phyloP scores from a whole-genome alignment of 305 asterid genomes.

The Salvia sclarea region DNA sequence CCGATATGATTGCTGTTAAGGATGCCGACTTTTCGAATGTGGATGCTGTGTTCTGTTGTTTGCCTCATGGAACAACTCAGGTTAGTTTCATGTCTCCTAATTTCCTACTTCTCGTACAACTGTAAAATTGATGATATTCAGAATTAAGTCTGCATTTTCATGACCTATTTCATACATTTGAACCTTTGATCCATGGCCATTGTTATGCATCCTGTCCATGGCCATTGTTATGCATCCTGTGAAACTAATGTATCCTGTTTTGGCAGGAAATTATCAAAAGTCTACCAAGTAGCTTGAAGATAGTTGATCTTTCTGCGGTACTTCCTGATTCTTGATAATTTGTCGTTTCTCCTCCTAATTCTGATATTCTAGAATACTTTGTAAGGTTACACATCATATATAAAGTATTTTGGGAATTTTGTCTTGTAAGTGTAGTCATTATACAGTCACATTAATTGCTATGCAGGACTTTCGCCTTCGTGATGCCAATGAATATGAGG shows the following conservation, averaged over 20 bases:
- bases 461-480: conserved; percentile 86
- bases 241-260: not conserved
- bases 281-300: conserved; percentile 72
- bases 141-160: not conserved
- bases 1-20: conserved; percentile 20
- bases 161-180: not conserved
- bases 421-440: not conserved
- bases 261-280: conserved; percentile 87
- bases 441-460: conserved; percentile 21
- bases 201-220: not conserved
- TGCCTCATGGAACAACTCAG: conserved; percentile 25
- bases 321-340: conserved; percentile 19
- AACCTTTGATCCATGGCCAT: not conserved
- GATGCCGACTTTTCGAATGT: conserved; percentile 19
- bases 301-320: conserved; percentile 99
- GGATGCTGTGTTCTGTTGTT: conserved; percentile 23
- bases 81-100: not conserved
- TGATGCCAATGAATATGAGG: conserved; percentile 77
- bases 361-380: not conserved
- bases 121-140: not conserved
- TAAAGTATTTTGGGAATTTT: conserved; percentile 6
- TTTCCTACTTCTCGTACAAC: not conserved
- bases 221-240: not conserved
- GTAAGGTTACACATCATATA: conserved; percentile 5
- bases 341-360: not conserved